Evolutionary conservation across 768 basidiomycete species (phyloP).

Genomic region (Kondoa malvinella): DNA sequence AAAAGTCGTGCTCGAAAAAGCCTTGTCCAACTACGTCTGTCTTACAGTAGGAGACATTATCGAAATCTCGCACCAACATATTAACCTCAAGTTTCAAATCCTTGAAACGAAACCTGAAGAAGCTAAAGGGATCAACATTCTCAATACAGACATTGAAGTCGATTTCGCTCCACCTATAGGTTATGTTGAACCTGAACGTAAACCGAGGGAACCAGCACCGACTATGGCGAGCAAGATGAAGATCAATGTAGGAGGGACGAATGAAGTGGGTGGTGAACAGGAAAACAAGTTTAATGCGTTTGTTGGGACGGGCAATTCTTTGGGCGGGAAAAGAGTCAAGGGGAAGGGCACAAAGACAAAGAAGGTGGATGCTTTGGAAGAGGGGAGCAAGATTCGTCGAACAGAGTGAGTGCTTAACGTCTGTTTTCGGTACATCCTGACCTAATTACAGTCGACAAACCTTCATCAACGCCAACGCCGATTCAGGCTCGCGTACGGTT

Average conservation of each 20-base stretch:
- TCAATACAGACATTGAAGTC: slow-evolving; percentile 95
- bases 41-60: slow-evolving; percentile 93
- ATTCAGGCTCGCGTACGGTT: slow-evolving; percentile 58
- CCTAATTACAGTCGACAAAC: slow-evolving; percentile 52
- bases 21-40: slow-evolving; percentile 76
- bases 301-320: slow-evolving; percentile 81
- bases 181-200: slow-evolving; percentile 79
- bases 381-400: slow-evolving; percentile 70
- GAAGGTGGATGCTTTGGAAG: slow-evolving; percentile 58
- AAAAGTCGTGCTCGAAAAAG: slow-evolving; percentile 95
- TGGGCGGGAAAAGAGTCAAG: slow-evolving; percentile 79
- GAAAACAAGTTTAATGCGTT: slow-evolving; percentile 52
- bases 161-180: slow-evolving; percentile 73
- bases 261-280: slow-evolving; percentile 6
- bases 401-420: slow-evolving; percentile 52
- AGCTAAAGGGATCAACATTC: slow-evolving; percentile 66
- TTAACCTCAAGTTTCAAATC: slow-evolving; percentile 83
- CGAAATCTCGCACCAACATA: slow-evolving; percentile 91
- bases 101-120: slow-evolving; percentile 53
- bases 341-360: slow-evolving; percentile 80
- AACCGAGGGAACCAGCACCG: slow-evolving; percentile 47
- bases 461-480: slow-evolving; percentile 61
- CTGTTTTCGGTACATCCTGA: too few relatives aligned
- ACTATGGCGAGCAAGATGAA: slow-evolving; percentile 96
- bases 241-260: slow-evolving; percentile 45